phyloP scores from a whole-genome alignment of 2,329 filamentous ascomycete species.

The Xylariaceae sp. region DNA sequence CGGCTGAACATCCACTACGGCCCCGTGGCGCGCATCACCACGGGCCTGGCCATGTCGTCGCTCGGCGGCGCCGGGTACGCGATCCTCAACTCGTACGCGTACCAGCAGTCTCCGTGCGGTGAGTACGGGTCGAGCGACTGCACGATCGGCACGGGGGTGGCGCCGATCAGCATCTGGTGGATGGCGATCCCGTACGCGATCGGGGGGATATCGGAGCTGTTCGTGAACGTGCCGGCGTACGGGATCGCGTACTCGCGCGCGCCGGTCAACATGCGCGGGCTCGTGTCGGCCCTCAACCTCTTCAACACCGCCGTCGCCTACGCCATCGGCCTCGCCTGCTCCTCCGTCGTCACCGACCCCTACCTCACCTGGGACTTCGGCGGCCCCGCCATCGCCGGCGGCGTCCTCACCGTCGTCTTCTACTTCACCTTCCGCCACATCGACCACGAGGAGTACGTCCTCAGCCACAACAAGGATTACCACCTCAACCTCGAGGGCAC shows the following conservation, averaged over 20 bases:
- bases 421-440: conserved; percentile 52
- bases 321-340: conserved; percentile 47
- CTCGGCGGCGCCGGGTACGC: conserved; percentile 49
- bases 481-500: conserved; percentile 42
- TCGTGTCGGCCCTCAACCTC: conserved; percentile 53
- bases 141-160: conserved; percentile 40
- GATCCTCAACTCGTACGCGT: conserved; percentile 46
- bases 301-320: conserved; percentile 52
- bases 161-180: conserved; percentile 57
- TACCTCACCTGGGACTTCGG: conserved; percentile 54
- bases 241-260: conserved; percentile 56
- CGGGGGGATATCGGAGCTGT: conserved; percentile 55
- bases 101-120: conserved; percentile 46
- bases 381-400: conserved; percentile 50
- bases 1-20: conserved; percentile 48
- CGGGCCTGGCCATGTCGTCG: conserved; percentile 53
- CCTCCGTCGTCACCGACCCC: conserved; percentile 51
- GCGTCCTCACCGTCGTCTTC: conserved; percentile 47
- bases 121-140: conserved; percentile 44
- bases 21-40: conserved; percentile 52
- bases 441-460: conserved; percentile 48
- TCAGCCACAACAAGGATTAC: conserved; percentile 43
- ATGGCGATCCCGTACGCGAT: conserved; percentile 57
- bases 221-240: conserved; percentile 54
- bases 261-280: conserved; percentile 54